phyloP scores from a whole-genome alignment of 1,139 yeast species.

The Candida tropicalis region DNA sequence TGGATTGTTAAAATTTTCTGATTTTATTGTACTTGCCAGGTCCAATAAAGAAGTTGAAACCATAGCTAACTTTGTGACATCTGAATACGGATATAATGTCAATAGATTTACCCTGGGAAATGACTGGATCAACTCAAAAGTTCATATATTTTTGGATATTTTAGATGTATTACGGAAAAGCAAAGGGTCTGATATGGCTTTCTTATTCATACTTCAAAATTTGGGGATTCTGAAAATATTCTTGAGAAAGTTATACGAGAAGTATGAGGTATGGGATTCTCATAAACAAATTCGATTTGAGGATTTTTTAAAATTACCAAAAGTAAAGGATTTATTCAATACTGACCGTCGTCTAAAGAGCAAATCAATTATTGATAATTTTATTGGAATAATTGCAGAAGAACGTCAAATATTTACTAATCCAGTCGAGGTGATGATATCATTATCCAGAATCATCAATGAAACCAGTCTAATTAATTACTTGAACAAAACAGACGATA shows the following conservation, averaged over 20 bases:
- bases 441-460: slow-evolving; percentile 23
- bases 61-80: slow-evolving; percentile 39
- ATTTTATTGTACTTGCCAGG: slow-evolving; percentile 56
- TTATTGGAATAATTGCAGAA: slow-evolving; percentile 17
- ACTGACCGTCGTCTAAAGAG: background rate
- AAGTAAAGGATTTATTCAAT: slow-evolving; percentile 2
- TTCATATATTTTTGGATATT: slow-evolving; percentile 54
- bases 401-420: slow-evolving; percentile 16
- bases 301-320: slow-evolving; percentile 16
- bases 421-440: slow-evolving; percentile 23
- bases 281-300: slow-evolving; percentile 17
- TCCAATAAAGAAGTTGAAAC: slow-evolving; percentile 56
- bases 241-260: slow-evolving; percentile 2
- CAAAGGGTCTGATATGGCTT: slow-evolving; percentile 36
- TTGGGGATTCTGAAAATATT: slow-evolving; percentile 16
- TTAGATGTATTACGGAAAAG: slow-evolving; percentile 41
- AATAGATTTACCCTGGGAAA: slow-evolving; percentile 50
- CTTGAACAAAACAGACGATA: slow-evolving; percentile 21
- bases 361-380: slow-evolving; percentile 2
- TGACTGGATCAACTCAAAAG: slow-evolving; percentile 54
- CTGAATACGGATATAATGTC: slow-evolving; percentile 43
- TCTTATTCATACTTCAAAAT: slow-evolving; percentile 29
- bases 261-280: slow-evolving; percentile 8
- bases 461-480: slow-evolving; percentile 26
- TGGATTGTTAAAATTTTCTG: slow-evolving; percentile 48